phyloP scores from a whole-genome alignment of 805 yeast species.

The Candida koratica region DNA sequence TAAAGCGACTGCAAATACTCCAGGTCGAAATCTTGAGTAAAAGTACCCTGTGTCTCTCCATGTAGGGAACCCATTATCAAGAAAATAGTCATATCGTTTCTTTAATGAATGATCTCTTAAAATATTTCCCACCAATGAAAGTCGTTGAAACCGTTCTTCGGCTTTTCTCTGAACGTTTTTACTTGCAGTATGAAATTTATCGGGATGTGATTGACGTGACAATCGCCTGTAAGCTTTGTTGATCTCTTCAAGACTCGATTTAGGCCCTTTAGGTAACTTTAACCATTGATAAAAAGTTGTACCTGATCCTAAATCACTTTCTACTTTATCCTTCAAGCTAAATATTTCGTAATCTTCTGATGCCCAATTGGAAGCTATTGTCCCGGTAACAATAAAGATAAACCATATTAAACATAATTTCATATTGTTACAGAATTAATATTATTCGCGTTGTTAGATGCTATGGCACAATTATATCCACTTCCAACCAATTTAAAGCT shows the following conservation, averaged over 20 bases:
- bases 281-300: slow-evolving; percentile 69
- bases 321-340: slow-evolving; percentile 60
- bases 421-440: too few species aligned
- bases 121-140: slow-evolving; percentile 72
- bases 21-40: slow-evolving; percentile 68
- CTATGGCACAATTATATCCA: slow-evolving; percentile 35
- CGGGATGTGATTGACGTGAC: slow-evolving; percentile 81
- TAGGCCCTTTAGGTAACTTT: slow-evolving; percentile 43
- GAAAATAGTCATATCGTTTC: slow-evolving; percentile 79
- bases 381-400: slow-evolving; percentile 9
- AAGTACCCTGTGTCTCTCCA: slow-evolving; percentile 68
- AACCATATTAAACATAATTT: background rate
- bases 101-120: slow-evolving; percentile 52
- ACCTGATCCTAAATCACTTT: slow-evolving; percentile 56
- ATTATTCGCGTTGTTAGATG: slow-evolving; percentile 3
- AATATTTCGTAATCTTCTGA: slow-evolving; percentile 80
- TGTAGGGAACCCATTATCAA: slow-evolving; percentile 79
- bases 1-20: slow-evolving; percentile 46
- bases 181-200: slow-evolving; percentile 45
- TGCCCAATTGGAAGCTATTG: slow-evolving; percentile 45
- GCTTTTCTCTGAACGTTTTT: slow-evolving; percentile 43
- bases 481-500: slow-evolving; percentile 29
- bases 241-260: slow-evolving; percentile 51
- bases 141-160: slow-evolving; percentile 69
- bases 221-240: slow-evolving; percentile 64